These are phyloP conservation scores for Dissophora ornata DNA, from an alignment of 192 early-diverging fungal genomes.

Conservation along the genomic window DNA sequence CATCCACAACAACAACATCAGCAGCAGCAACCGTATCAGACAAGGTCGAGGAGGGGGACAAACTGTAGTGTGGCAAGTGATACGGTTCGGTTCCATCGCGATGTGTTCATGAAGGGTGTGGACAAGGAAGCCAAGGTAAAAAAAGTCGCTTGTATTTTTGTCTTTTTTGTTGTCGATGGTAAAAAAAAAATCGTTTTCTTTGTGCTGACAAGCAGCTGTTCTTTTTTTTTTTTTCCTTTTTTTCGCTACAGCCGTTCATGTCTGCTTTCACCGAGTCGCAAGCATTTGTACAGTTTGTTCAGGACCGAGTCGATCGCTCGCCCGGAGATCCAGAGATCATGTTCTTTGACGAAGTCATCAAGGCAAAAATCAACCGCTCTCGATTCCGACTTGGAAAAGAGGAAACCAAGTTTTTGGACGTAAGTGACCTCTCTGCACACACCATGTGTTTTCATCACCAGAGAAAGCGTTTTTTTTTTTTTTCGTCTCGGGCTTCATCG, in stretches of 20 bases:
- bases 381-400: conserved; percentile 81
- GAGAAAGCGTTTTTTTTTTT: conserved; percentile 1
- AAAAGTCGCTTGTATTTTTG: no score
- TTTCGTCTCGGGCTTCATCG: background rate
- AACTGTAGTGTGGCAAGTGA: conserved; percentile 34
- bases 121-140: conserved; percentile 57
- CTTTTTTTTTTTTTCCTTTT: conserved; percentile 1
- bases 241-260: conserved; percentile 70
- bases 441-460: background rate
- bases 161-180: conserved; percentile 1
- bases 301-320: conserved; percentile 74
- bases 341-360: conserved; percentile 87
- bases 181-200: no score
- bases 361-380: conserved; percentile 81
- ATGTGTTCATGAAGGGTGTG: conserved; percentile 64
- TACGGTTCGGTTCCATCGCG: conserved; percentile 64
- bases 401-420: conserved; percentile 65
- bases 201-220: background rate
- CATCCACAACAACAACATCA: background rate
- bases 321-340: conserved; percentile 77
- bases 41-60: conserved; percentile 39
- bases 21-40: conserved; percentile 16
- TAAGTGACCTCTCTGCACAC: conserved; percentile 30
- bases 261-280: conserved; percentile 76
- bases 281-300: conserved; percentile 83